These are phyloP conservation scores for Suhomyces coccinellae DNA, from an alignment of 1,139 yeast genomes.

Conservation along the genomic window DNA sequence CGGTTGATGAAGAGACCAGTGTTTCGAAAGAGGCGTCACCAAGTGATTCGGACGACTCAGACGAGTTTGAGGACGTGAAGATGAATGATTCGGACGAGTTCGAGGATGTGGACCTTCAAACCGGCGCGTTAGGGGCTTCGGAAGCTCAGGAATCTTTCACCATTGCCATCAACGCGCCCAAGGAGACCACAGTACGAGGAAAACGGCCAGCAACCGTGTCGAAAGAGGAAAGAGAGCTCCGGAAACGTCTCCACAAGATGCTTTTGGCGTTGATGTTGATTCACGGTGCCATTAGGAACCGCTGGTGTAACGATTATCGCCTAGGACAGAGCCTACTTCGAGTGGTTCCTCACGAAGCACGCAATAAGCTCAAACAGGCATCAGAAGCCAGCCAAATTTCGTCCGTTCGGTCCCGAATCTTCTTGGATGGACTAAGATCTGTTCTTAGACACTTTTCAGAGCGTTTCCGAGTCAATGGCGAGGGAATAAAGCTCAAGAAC, in stretches of 20 bases:
- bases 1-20: background rate
- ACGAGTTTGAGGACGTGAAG: constrained; percentile 4
- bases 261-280: constrained; percentile 57
- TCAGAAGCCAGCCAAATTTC: constrained; percentile 6
- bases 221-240: constrained; percentile 52
- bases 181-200: constrained; percentile 1
- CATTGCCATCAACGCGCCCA: constrained; percentile 29
- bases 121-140: background rate
- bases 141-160: constrained; percentile 18
- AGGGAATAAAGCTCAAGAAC: constrained; percentile 49
- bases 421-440: constrained; percentile 72
- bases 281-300: constrained; percentile 67
- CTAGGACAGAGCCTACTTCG: constrained; percentile 41
- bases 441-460: constrained; percentile 63
- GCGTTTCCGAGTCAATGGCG: constrained; percentile 52
- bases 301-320: constrained; percentile 65
- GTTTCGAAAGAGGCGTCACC: background rate
- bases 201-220: constrained; percentile 39
- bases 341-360: constrained; percentile 47
- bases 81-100: constrained; percentile 17
- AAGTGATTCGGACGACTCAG: constrained; percentile 13
- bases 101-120: constrained; percentile 32
- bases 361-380: constrained; percentile 50
- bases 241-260: constrained; percentile 60
- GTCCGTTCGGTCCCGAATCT: constrained; percentile 59